Evolutionary conservation across 1,139 yeast species (phyloP).

Genomic region (Chernovozyma sophiae-reginae): DNA sequence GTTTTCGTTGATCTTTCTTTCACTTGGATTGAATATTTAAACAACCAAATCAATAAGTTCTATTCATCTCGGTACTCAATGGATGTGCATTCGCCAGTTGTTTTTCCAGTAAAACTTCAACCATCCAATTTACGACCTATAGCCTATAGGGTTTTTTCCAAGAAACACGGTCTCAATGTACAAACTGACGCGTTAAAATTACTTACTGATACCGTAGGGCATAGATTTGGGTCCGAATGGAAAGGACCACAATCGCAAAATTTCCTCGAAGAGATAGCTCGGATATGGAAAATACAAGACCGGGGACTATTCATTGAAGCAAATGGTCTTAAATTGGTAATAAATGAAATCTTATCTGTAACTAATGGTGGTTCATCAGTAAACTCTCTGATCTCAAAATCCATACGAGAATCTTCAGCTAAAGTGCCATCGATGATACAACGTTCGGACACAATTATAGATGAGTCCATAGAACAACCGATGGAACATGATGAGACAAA

Average conservation of each 20-base stretch:
- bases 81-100: constrained; percentile 20
- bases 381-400: background rate
- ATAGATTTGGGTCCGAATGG: constrained; percentile 84
- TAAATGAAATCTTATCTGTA: constrained; percentile 45
- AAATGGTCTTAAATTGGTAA: constrained; percentile 57
- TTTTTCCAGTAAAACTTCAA: constrained; percentile 68
- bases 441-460: constrained; percentile 31
- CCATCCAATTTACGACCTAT: constrained; percentile 85
- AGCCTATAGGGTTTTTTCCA: constrained; percentile 84
- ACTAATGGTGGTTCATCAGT: background rate
- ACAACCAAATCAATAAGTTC: background rate
- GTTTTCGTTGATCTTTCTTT: background rate
- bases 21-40: background rate
- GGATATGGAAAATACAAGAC: constrained; percentile 83
- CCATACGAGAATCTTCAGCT: background rate
- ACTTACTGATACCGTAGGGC: constrained; percentile 71
- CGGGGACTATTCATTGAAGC: constrained; percentile 84
- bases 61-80: background rate
- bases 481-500: constrained; percentile 9
- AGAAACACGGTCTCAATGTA: constrained; percentile 86
- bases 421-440: constrained; percentile 15
- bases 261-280: constrained; percentile 76
- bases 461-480: constrained; percentile 12
- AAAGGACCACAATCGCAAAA: constrained; percentile 60
- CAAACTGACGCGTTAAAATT: constrained; percentile 78